Conservation (phyloP, 2,329 filamentous ascomycete genomes). For the Mycogone perniciosa region DNA sequence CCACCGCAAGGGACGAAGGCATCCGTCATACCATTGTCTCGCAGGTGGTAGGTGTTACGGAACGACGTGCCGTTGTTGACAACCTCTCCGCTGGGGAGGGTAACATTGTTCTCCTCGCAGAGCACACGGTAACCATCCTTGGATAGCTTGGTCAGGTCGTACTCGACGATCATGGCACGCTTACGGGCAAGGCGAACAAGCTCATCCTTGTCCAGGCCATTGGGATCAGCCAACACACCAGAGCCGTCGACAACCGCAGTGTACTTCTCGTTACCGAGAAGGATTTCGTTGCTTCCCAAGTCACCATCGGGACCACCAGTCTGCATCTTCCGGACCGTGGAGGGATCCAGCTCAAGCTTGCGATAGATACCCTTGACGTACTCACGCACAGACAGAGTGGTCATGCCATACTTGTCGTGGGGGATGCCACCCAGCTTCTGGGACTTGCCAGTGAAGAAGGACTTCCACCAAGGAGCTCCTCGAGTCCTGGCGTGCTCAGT, state of each 20-base stretch:
- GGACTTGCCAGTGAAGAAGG: slow-evolving; percentile 98
- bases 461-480: slow-evolving; percentile 98
- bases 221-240: slow-evolving; percentile 87
- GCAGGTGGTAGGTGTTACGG: slow-evolving; percentile 95
- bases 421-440: slow-evolving; percentile 94
- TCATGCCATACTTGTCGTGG: slow-evolving; percentile 96
- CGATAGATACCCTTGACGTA: slow-evolving; percentile 96
- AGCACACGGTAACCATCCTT: slow-evolving; percentile 84
- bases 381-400: slow-evolving; percentile 89
- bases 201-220: slow-evolving; percentile 80
- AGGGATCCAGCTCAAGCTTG: slow-evolving; percentile 84
- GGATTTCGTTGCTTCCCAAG: slow-evolving; percentile 94
- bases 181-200: slow-evolving; percentile 76
- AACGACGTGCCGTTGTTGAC: slow-evolving; percentile 89
- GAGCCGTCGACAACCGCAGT: slow-evolving; percentile 92
- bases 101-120: slow-evolving; percentile 83
- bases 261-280: slow-evolving; percentile 94
- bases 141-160: slow-evolving; percentile 79
- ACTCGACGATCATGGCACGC: slow-evolving; percentile 84
- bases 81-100: slow-evolving; percentile 78
- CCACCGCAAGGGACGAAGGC: slow-evolving; percentile 94
- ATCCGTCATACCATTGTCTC: slow-evolving; percentile 70
- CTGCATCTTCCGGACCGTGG: slow-evolving; percentile 85
- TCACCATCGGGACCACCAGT: slow-evolving; percentile 96
- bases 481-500: slow-evolving; percentile 84